Base-by-base conservation (phyloP, 139 green algal genomes). In the Chlorella sp. region DNA sequence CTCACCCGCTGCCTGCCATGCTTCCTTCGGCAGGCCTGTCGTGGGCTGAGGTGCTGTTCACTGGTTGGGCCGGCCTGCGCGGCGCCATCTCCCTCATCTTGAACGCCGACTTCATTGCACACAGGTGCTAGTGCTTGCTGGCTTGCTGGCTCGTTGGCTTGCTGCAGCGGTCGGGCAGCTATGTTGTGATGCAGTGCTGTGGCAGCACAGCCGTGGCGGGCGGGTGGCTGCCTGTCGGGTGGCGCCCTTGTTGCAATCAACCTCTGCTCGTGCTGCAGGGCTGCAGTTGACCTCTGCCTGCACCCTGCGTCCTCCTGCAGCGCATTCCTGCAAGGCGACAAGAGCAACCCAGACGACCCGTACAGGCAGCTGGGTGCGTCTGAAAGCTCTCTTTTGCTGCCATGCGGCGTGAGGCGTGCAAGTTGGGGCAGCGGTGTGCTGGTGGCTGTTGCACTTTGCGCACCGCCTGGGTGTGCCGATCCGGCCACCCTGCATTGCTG, bases 1-100 rank as follows among this genome's bases (percentile, higher is more conserved):
- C n/a, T n/a, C n/a, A n/a, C n/a, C n/a, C n/a, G n/a, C n/a, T 39
- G n/a, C 64, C 64, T 71, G 25, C 64, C 64, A n/a, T 38, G 16
- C 28, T 71, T 2, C 21, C 13, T n/a, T 67, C 60, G 25, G 84
- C 80, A 86, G 86, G 65, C 21, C 69, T 94, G 38, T 81, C 79
- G 20, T 83, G 81, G 72, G 81, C 82, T 25, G 93, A 94, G 36
- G 84, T 96, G 39, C 11, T 94, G 0, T 97, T 98, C 84, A 88
- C 87, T 17, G 92, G 91, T 0, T 82, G 91, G 39, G 83, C 88
- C 1, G 95, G 94, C 0, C 86, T 98, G 65, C 83, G 95, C n/a
- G 95, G 95, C 57, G 89, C 90, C 15, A 83, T 98, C 62, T 96
- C 91, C 5, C 91, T 98, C 65, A 97, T 98, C 70, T 86, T 98